Conservation (phyloP, 441 rosid genomes). For the Daphne laureola region DNA sequence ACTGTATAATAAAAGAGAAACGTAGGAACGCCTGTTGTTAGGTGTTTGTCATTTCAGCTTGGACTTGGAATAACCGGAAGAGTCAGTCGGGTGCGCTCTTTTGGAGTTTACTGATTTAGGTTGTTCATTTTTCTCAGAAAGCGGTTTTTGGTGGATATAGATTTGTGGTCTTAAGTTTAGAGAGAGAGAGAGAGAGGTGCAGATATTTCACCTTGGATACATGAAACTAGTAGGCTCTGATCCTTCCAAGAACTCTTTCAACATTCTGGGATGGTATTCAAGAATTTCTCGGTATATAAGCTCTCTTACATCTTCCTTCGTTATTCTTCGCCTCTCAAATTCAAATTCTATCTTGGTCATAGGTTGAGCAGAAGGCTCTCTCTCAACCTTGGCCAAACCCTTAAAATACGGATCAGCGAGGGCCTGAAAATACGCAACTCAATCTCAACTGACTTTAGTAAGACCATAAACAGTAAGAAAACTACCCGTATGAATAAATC, state of each 20-base stretch:
- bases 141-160: too few relatives aligned
- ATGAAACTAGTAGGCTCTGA: conserved; percentile 88
- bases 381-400: conserved; percentile 91
- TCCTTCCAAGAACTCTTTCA: conserved; percentile 77
- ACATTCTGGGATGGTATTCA: conserved; percentile 92
- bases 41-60: too few relatives aligned
- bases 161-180: too few relatives aligned
- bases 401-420: conserved; percentile 92
- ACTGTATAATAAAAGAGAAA: too few relatives aligned
- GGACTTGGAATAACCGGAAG: too few relatives aligned
- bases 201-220: conserved; percentile 67
- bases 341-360: conserved; percentile 93
- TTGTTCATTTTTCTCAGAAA: too few relatives aligned
- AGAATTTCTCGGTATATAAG: conserved; percentile 87
- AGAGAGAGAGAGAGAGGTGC: too few relatives aligned
- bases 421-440: conserved; percentile 42
- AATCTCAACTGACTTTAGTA: conserved; percentile 8
- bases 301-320: conserved; percentile 92
- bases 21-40: too few relatives aligned
- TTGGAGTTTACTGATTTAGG: too few relatives aligned
- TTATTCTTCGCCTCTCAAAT: conserved; percentile 91
- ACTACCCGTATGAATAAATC: conserved; percentile 2
- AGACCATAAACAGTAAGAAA: conserved; percentile 13
- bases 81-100: too few relatives aligned
- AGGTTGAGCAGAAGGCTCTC: conserved; percentile 97